phyloP scores from a whole-genome alignment of 2,329 filamentous ascomycete species.

The Fusarium kyushuense region DNA sequence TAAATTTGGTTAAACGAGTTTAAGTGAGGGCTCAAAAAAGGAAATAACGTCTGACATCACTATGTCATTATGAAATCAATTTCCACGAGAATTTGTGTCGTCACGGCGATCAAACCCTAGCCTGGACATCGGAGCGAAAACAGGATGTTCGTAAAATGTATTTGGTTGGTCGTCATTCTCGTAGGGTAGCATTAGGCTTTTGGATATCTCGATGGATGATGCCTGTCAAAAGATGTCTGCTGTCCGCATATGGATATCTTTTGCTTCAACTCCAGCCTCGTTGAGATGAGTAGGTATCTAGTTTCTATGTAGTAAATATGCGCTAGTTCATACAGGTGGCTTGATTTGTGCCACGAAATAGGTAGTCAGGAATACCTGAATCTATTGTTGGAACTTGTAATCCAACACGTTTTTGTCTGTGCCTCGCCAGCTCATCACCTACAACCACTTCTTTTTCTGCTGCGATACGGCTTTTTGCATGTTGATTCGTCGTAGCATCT shows the following conservation, averaged over 20 bases:
- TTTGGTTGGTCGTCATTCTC: conserved; percentile 20
- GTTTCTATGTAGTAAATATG: conserved; percentile 26
- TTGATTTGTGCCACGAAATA: conserved; percentile 24
- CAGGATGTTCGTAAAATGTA: not conserved
- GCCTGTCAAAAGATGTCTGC: conserved; percentile 21
- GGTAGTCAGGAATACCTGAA: conserved; percentile 27
- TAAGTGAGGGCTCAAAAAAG: conserved; percentile 2
- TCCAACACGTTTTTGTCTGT: conserved; percentile 6
- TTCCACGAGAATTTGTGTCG: conserved; percentile 19
- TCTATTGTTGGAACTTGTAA: conserved; percentile 22
- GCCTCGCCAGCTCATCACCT: conserved; percentile 6
- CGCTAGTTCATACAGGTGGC: conserved; percentile 39
- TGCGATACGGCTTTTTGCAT: conserved; percentile 59
- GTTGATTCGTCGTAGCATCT: conserved; percentile 65
- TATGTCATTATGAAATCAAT: conserved; percentile 42
- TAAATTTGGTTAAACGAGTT: conserved; percentile 13
- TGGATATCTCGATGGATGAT: conserved; percentile 17
- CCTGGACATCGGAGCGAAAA: conserved; percentile 6
- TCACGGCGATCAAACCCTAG: conserved; percentile 25
- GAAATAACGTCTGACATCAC: conserved; percentile 35
- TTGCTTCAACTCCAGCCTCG: conserved; percentile 38
- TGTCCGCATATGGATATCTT: conserved; percentile 41
- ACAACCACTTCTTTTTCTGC: conserved; percentile 54
- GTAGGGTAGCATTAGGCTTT: conserved; percentile 12
- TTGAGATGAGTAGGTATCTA: conserved; percentile 48